phyloP scores from a whole-genome alignment of 2,329 filamentous ascomycete species.

The Exophiala aquamarina region DNA sequence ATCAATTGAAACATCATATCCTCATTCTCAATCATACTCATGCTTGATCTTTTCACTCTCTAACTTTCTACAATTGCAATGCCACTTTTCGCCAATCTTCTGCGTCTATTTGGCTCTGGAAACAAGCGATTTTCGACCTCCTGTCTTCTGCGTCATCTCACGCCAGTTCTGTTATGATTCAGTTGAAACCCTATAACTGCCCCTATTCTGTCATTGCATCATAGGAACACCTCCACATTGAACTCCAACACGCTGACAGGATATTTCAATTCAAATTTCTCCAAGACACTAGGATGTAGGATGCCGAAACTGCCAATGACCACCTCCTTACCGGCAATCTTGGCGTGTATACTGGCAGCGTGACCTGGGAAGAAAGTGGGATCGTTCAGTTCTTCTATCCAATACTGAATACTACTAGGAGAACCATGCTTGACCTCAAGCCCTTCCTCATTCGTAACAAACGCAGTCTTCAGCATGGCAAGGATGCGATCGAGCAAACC shows the following conservation, averaged over 20 bases:
- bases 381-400: conserved; percentile 90
- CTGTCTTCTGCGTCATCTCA: too few species aligned
- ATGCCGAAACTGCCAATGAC: conserved; percentile 91
- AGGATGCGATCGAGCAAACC: conserved; percentile 89
- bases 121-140: too few species aligned
- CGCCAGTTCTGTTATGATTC: too few species aligned
- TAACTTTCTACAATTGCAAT: conserved; percentile 5
- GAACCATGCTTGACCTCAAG: conserved; percentile 53
- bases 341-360: conserved; percentile 78
- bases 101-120: too few species aligned
- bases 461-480: conserved; percentile 83
- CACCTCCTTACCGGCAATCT: conserved; percentile 69
- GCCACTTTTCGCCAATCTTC: too few species aligned
- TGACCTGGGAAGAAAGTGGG: conserved; percentile 90
- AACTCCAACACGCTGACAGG: conserved; percentile 93
- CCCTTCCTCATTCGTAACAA: conserved; percentile 74
- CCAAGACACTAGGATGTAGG: conserved; percentile 85
- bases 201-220: conserved; percentile 22
- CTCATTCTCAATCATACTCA: background rate
- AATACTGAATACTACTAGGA: conserved; percentile 71
- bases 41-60: conserved; percentile 8
- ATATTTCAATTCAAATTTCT: conserved; percentile 90
- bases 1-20: conserved; percentile 2
- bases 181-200: too few species aligned
- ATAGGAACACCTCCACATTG: conserved; percentile 92